Evolutionary conservation across 768 basidiomycete species (phyloP).

Genomic region (Mycena chlorophos): DNA sequence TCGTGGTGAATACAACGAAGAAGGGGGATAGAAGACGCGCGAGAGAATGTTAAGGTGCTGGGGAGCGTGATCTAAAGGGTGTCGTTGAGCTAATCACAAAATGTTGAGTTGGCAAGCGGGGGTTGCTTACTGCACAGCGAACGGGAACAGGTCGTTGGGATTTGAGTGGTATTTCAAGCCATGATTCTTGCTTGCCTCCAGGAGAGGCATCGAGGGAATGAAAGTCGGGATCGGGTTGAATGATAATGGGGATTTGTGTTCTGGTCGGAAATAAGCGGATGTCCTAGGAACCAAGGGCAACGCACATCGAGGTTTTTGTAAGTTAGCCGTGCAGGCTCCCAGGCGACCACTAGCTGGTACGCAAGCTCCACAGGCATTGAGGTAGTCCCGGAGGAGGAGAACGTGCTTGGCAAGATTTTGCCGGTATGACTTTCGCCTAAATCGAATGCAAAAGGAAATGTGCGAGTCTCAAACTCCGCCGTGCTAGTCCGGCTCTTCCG

Average conservation of each 20-base stretch:
- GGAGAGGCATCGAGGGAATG: constrained; percentile 37
- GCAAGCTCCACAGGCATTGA: constrained; percentile 26
- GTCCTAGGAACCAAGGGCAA: neutral
- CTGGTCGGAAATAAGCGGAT: constrained; percentile 9
- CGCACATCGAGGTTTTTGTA: constrained; percentile 37
- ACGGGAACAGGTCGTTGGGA: constrained; percentile 43
- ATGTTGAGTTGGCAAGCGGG: neutral
- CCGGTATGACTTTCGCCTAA: constrained; percentile 39
- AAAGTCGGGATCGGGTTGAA: constrained; percentile 43
- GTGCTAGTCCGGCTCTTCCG: constrained; percentile 24
- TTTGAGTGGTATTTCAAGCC: constrained; percentile 46
- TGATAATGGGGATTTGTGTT: constrained; percentile 46
- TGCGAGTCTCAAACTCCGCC: constrained; percentile 12
- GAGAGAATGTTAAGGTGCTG: constrained; percentile 38
- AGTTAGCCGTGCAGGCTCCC: constrained; percentile 38
- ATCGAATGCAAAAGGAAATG: constrained; percentile 37
- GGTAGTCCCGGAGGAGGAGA: constrained; percentile 10
- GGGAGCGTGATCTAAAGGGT: constrained; percentile 43
- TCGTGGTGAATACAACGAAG: constrained; percentile 49
- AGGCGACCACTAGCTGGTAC: constrained; percentile 41
- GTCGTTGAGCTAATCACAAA: constrained; percentile 9
- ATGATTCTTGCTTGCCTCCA: constrained; percentile 36
- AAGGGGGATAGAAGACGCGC: constrained; percentile 42
- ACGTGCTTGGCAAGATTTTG: constrained; percentile 37
- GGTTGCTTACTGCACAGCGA: constrained; percentile 42